Conservation (phyloP, 129 eudicot genomes). For the Oenanthe sinensis region DNA sequence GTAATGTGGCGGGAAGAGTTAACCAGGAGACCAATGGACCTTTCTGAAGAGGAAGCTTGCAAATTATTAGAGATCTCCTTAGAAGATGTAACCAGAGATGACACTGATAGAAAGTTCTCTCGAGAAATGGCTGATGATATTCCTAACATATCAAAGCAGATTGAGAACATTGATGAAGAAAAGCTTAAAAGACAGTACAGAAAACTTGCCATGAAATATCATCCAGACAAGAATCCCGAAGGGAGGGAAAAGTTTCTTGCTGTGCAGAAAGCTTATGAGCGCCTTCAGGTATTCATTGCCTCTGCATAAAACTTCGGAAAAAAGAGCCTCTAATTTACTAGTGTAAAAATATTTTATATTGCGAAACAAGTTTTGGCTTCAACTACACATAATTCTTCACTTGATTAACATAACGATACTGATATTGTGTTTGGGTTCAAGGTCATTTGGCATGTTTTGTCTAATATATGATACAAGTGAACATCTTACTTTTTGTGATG, state of each 20-base stretch:
- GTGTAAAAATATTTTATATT: neutral
- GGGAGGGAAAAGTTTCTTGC: constrained; percentile 96
- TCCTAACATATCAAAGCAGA: constrained; percentile 62
- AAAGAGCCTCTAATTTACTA: neutral
- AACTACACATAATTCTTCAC: neutral
- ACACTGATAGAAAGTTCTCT: constrained; percentile 30
- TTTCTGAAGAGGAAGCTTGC: constrained; percentile 98
- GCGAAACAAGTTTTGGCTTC: neutral
- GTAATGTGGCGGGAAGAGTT: constrained; percentile 99
- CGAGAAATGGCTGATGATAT: constrained; percentile 39
- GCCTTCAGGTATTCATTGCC: constrained; percentile 62
- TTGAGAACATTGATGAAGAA: constrained; percentile 94
- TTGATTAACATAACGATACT: neutral
- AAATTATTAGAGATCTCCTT: constrained; percentile 78
- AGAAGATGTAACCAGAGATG: constrained; percentile 75
- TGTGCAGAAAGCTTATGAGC: constrained; percentile 97
- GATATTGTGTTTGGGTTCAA: neutral
- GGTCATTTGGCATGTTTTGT: neutral
- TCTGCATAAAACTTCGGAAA: neutral
- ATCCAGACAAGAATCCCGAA: constrained; percentile 98
- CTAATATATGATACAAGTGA: neutral
- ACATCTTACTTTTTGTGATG: neutral
- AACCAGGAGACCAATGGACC: constrained; percentile 98
- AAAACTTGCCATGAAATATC: constrained; percentile 96
- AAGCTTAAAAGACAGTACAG: constrained; percentile 91